Percentiles rank a stretch among this genome's conserved stretches.
phyloP scores from a whole-genome alignment of 352 stramenopile genomes.

The Globisporangium carolinianum region DNA sequence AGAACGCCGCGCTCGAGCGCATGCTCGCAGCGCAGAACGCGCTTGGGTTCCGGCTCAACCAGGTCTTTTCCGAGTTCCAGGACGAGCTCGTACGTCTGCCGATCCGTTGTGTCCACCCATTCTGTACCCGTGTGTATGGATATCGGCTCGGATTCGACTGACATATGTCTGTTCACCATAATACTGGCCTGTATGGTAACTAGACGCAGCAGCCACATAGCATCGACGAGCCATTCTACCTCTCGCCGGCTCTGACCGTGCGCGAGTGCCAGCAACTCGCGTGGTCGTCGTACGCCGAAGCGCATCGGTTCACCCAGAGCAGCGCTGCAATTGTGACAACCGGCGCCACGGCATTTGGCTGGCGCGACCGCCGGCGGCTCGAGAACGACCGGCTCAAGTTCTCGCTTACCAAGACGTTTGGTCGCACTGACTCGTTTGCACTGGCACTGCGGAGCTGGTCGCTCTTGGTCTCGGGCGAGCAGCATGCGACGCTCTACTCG shows the following conservation, averaged over 20 bases:
- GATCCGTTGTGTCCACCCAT: no score
- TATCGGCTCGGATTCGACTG: no score
- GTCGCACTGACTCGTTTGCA: conserved; percentile 8
- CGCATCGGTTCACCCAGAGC: conserved; percentile 33
- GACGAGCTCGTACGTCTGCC: conserved; percentile 12
- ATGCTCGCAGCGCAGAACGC: conserved; percentile 31
- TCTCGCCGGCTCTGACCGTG: conserved; percentile 22
- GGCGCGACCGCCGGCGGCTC: conserved; percentile 21
- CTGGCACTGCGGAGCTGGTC: conserved; percentile 19
- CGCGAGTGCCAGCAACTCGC: conserved; percentile 37
- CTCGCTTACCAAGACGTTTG: conserved; percentile 25
- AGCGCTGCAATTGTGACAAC: conserved; percentile 22
- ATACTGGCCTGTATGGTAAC: no score
- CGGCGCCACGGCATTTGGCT: conserved; percentile 23
- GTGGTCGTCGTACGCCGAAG: conserved; percentile 28
- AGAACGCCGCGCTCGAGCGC: conserved; percentile 42
- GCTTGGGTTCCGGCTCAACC: conserved; percentile 31
- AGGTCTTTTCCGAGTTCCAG: conserved; percentile 25
- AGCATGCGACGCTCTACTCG: conserved; percentile 32
- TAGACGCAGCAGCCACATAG: no score
- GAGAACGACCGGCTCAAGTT: conserved; percentile 22
- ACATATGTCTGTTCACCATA: no score
- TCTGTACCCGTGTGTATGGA: no score
- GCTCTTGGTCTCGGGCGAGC: conserved; percentile 12
- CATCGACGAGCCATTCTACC: conserved; percentile 9